These are phyloP conservation scores for Eragrostis tef DNA, from an alignment of 202 grass and related monocot genomes.

Conservation along the genomic window DNA sequence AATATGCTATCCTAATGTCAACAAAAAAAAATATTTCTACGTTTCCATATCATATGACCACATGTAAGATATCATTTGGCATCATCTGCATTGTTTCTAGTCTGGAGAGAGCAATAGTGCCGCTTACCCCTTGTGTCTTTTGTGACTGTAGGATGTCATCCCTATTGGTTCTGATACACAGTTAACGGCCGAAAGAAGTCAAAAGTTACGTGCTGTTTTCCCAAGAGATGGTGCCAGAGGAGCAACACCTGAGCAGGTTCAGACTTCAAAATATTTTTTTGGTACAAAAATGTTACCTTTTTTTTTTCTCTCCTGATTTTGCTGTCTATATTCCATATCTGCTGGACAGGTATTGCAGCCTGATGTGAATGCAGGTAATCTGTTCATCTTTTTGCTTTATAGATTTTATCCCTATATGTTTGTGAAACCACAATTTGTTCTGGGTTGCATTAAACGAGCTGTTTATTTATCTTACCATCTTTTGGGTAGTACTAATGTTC, in stretches of 20 bases:
- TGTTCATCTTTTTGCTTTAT: neutral
- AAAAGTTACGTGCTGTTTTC: slow-evolving; percentile 72
- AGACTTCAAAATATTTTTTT: slow-evolving; percentile 37
- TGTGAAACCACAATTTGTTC: neutral
- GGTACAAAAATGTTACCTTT: slow-evolving; percentile 21
- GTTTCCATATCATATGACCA: slow-evolving; percentile 19
- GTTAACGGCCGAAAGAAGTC: slow-evolving; percentile 58
- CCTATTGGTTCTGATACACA: slow-evolving; percentile 56
- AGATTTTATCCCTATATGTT: neutral
- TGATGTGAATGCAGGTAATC: slow-evolving; percentile 49
- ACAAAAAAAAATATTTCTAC: neutral
- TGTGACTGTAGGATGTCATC: slow-evolving; percentile 59
- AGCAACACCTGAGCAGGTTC: slow-evolving; percentile 60
- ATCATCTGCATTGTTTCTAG: slow-evolving; percentile 22
- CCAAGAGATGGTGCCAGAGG: slow-evolving; percentile 62
- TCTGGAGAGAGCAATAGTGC: neutral
- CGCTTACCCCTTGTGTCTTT: slow-evolving; percentile 27
- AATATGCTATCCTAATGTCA: too few relatives aligned
- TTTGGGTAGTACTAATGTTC: neutral
- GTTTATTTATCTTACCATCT: too few relatives aligned
- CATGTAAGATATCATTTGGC: slow-evolving; percentile 29
- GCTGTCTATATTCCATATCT: slow-evolving; percentile 35
- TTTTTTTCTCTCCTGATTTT: neutral
- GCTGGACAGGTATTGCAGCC: slow-evolving; percentile 39
- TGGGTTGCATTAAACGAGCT: too few relatives aligned